Evolutionary conservation across 371 early-diverging fungal species (phyloP).

Genomic region (Nematocida ironsii): DNA sequence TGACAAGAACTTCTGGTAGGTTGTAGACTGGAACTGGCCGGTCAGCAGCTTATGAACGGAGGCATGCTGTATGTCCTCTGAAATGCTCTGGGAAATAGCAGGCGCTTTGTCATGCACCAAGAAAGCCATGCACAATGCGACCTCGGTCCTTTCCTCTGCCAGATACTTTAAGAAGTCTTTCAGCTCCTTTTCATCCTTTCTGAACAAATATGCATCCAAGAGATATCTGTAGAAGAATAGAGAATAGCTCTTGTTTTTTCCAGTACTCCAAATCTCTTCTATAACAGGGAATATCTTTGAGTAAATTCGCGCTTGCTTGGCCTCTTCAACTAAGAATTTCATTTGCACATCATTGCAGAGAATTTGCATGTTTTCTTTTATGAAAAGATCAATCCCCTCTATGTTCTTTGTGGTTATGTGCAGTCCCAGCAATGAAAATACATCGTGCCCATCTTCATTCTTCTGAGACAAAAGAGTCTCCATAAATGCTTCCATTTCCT

Average conservation of each 20-base stretch:
- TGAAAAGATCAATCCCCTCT: conserved; percentile 13
- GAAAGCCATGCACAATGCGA: conserved; percentile 35
- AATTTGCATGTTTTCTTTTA: neutral
- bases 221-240: conserved; percentile 27
- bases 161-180: conserved; percentile 22
- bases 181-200: conserved; percentile 17
- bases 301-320: conserved; percentile 22
- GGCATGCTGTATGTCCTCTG: conserved; percentile 13
- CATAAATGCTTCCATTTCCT: conserved; percentile 34
- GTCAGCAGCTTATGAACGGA: conserved; percentile 32
- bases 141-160: conserved; percentile 27
- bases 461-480: neutral
- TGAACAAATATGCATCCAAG: conserved; percentile 13
- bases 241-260: conserved; percentile 5
- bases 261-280: conserved; percentile 29
- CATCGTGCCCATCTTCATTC: neutral
- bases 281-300: conserved; percentile 13
- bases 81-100: conserved; percentile 21
- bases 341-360: conserved; percentile 12
- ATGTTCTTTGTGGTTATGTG: conserved; percentile 27
- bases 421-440: conserved; percentile 38
- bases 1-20: conserved; percentile 46
- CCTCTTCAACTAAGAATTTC: conserved; percentile 37
- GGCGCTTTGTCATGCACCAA: conserved; percentile 51
- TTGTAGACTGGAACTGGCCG: conserved; percentile 51